A percentile compares a stretch with the other conserved stretches of the same genome.
Evolutionary conservation across 179 eudicot species (phyloP).

Genomic region (Beta corolliflora): DNA sequence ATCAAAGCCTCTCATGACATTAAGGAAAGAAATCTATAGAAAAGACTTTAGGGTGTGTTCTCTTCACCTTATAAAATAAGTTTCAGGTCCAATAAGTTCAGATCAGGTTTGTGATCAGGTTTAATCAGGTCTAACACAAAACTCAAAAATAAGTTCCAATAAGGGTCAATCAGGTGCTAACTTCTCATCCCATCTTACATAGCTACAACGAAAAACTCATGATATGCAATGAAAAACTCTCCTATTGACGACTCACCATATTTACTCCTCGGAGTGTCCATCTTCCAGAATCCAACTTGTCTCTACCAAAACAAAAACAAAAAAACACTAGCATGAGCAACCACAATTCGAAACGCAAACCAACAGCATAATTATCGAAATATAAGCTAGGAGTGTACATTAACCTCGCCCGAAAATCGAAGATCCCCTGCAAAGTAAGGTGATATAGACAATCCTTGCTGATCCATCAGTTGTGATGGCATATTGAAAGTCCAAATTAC

Average conservation of each 20-base stretch:
- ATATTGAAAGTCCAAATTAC: slow-evolving; percentile 5
- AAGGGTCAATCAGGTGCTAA: too few relatives aligned
- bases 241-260: slow-evolving; percentile 38
- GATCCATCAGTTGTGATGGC: slow-evolving; percentile 60
- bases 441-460: slow-evolving; percentile 43
- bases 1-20: too few relatives aligned
- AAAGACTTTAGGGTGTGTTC: too few relatives aligned
- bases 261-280: slow-evolving; percentile 40
- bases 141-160: too few relatives aligned
- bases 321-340: too few relatives aligned
- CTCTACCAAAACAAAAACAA: slow-evolving; percentile 21
- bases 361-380: too few relatives aligned
- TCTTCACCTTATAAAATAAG: too few relatives aligned
- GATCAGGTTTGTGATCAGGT: too few relatives aligned
- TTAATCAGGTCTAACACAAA: too few relatives aligned
- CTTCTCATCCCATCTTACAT: not conserved
- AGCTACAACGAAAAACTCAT: not conserved
- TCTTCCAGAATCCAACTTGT: slow-evolving; percentile 55
- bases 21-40: too few relatives aligned
- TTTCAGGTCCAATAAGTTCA: too few relatives aligned
- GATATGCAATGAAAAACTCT: not conserved
- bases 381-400: too few relatives aligned
- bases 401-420: slow-evolving; percentile 51
- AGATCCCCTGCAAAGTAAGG: slow-evolving; percentile 50
- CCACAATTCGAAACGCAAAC: not conserved